Percentiles rank a stretch among this genome's conserved stretches.
Conservation (phyloP, 164 flowering plant species). For the Sedum album region DNA sequence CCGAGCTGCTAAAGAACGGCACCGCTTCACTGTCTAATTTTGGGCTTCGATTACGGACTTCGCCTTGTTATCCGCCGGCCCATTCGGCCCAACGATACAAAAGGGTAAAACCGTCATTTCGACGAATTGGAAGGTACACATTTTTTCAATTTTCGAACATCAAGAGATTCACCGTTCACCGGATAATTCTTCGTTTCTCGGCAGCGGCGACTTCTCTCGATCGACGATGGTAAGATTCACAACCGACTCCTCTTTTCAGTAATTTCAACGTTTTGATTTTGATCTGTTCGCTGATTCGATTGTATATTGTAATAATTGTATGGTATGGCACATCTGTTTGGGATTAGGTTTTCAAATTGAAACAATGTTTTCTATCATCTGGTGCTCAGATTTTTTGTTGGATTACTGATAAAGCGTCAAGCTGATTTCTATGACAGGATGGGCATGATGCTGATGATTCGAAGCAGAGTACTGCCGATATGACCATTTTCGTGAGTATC, state of each 20-base stretch:
- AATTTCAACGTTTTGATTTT: neutral
- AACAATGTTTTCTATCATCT: no score
- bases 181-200: neutral
- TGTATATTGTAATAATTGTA: neutral
- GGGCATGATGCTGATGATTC: conserved; percentile 8
- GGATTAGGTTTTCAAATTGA: neutral
- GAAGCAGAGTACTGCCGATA: conserved; percentile 10
- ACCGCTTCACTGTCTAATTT: no score
- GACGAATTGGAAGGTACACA: no score
- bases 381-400: neutral
- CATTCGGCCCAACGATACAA: no score
- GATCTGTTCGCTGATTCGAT: neutral
- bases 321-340: neutral
- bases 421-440: neutral
- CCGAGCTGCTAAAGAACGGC: no score
- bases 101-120: no score
- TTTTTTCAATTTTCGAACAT: no score
- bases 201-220: neutral
- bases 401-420: neutral
- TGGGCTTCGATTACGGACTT: no score
- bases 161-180: neutral
- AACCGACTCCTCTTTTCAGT: neutral
- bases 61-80: no score
- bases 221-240: neutral
- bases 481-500: conserved; percentile 11